phyloP scores from a whole-genome alignment of 1,139 yeast species.

The Petasospora fabianii region DNA sequence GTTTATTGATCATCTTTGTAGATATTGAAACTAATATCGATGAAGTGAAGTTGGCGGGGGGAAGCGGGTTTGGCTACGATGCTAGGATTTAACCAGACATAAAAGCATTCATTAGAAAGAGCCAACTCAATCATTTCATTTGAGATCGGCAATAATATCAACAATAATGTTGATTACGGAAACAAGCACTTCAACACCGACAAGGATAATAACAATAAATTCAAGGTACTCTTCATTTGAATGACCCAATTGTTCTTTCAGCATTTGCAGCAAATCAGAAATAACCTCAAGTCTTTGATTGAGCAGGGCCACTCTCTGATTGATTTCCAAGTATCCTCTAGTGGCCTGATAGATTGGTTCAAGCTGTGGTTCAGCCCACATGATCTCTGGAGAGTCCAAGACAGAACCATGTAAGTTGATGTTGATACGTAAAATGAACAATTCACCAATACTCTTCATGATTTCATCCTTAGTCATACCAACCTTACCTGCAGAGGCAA shows the following conservation, averaged over 20 bases:
- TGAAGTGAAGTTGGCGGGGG: too few relatives aligned
- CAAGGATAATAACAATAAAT: conserved; percentile 86
- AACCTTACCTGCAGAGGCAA: conserved; percentile 91
- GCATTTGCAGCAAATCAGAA: conserved; percentile 88
- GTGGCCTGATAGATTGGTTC: conserved; percentile 97
- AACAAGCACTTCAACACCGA: conserved; percentile 87
- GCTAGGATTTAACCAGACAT: too few relatives aligned
- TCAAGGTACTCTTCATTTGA: conserved; percentile 89
- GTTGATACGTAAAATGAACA: conserved; percentile 84
- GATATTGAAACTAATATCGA: too few relatives aligned
- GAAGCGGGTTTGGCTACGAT: too few relatives aligned
- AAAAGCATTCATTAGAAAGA: not conserved
- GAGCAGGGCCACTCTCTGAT: conserved; percentile 82
- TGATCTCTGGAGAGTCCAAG: conserved; percentile 90
- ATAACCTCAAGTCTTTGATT: conserved; percentile 93
- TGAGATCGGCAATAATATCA: conserved; percentile 35
- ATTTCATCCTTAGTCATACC: conserved; percentile 91
- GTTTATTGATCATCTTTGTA: conserved; percentile 1
- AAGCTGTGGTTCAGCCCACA: conserved; percentile 98
- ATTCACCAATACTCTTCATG: conserved; percentile 94
- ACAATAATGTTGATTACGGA: conserved; percentile 69
- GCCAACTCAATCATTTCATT: not conserved
- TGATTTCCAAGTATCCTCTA: conserved; percentile 84
- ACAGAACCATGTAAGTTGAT: conserved; percentile 94
- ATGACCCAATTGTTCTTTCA: conserved; percentile 94